Base-by-base conservation (phyloP, 768 basidiomycete genomes). In the Porpolomopsis calyptriformis region DNA sequence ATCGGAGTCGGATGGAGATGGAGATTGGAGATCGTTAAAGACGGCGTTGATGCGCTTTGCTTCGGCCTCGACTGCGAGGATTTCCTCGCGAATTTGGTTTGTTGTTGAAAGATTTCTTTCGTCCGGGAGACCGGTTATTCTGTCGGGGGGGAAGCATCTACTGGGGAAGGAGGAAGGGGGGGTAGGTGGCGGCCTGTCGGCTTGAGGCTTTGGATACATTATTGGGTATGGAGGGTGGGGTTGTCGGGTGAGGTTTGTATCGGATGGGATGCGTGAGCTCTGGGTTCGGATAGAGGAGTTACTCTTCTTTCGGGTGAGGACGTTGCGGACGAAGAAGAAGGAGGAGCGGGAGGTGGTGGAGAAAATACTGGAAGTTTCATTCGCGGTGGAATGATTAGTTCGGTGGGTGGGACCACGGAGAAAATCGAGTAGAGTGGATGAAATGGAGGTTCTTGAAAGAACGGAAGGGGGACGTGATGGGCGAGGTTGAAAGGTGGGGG, bases 11-110 rank as follows among this genome's bases (percentile, higher is more conserved):
- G 45, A 31, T 7, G 29, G 14, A 31, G 29, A 7, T 31, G 29
- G 74, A 26, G 77, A 64, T 60, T 87, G 82, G 20, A 86, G 67
- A 18, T 74, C 71, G 47, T 76, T 74, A 53, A 87, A 87, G 5
- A 82, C 82, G 38, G 80, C 76, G 23, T 80, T 60, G 22, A 88
- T 65, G 9, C 78, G 66, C 24, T 70, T 63, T 9, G 74, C 76
- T 55, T 87, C 85, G 20, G 74, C 71, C 54, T 86, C 82, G 29
- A 84, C 74, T 2, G 64, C 58, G 46, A 72, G 67, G 44, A 88
- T 81, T 46, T 79, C 77, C 16, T 64, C 62, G 37, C 73, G 75
- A 44, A 87, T 76, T 31, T 78, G 73, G 45, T 68, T 70, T 40
- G 74, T 62, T 14, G 77, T 74, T 45, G 67, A 66, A 41, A 77